Conservation (phyloP, 306 rosid species). For the Cucumis hystrix region DNA sequence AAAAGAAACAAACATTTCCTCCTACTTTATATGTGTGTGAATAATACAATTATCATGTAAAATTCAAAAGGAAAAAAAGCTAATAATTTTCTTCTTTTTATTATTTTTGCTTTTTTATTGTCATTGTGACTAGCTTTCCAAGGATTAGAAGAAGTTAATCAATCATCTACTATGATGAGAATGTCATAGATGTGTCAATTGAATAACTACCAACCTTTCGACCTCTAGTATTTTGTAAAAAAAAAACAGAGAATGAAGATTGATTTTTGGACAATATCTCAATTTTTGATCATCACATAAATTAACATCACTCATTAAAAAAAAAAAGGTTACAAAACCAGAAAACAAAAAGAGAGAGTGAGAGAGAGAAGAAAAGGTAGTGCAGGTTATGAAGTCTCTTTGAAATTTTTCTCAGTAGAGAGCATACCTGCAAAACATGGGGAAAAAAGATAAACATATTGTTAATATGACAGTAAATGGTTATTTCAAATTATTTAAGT, state of each 20-base stretch:
- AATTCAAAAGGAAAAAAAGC: not conserved
- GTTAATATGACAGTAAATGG: too few relatives aligned
- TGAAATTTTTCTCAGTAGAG: constrained; percentile 3
- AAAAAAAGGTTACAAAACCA: not conserved
- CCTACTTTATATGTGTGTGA: not conserved
- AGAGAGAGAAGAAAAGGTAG: not conserved
- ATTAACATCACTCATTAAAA: not conserved
- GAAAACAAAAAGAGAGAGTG: not conserved
- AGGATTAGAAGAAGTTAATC: not conserved
- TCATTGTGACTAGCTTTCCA: not conserved
- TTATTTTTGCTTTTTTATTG: not conserved
- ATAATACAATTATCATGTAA: not conserved
- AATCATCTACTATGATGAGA: not conserved
- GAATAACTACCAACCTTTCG: not conserved
- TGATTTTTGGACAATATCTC: constrained; percentile 4
- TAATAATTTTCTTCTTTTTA: not conserved
- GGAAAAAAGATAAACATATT: not conserved
- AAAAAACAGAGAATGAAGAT: not conserved
- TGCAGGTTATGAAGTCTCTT: not conserved
- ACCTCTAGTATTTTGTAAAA: too few relatives aligned
- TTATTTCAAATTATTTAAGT: not conserved
- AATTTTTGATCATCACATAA: not conserved
- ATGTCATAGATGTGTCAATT: too few relatives aligned
- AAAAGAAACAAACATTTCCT: not conserved
- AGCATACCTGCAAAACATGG: constrained; percentile 20